Evolutionary conservation across 371 early-diverging fungal genomes (phyloP).

Genomic region (Fennellomyces sp.): DNA sequence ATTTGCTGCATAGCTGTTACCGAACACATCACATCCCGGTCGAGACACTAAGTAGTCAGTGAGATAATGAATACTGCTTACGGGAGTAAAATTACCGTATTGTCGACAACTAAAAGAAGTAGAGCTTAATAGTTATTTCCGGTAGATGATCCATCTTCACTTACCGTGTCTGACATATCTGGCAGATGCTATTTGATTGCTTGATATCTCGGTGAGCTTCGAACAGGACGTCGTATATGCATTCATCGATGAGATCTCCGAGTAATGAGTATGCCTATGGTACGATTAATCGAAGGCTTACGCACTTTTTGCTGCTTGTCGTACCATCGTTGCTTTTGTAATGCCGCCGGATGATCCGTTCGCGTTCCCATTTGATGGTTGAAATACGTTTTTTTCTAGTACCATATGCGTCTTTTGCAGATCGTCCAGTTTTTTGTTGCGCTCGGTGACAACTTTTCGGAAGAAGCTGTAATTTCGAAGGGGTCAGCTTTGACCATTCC

Average conservation of each 20-base stretch:
- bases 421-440: slow-evolving; percentile 39
- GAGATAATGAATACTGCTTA: not conserved
- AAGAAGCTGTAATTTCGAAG: slow-evolving; percentile 26
- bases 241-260: slow-evolving; percentile 67
- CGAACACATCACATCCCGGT: slow-evolving; percentile 75
- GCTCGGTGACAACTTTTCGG: slow-evolving; percentile 39
- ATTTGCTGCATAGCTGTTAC: slow-evolving; percentile 60
- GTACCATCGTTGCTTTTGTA: slow-evolving; percentile 36
- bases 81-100: slow-evolving; percentile 26
- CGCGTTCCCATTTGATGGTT: slow-evolving; percentile 3
- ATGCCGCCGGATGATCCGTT: slow-evolving; percentile 6
- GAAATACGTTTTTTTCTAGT: slow-evolving; percentile 25
- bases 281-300: not conserved
- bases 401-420: slow-evolving; percentile 37
- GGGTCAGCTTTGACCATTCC: not conserved
- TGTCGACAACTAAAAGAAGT: slow-evolving; percentile 16
- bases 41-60: slow-evolving; percentile 30
- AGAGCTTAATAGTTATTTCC: not conserved
- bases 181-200: slow-evolving; percentile 58
- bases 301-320: not conserved
- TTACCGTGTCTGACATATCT: slow-evolving; percentile 72
- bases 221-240: slow-evolving; percentile 66
- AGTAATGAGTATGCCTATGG: slow-evolving; percentile 45
- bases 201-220: slow-evolving; percentile 70
- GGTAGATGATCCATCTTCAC: not conserved